These are phyloP conservation scores for Trichoderma sp. DNA, from an alignment of 2,329 filamentous ascomycete genomes.

Conservation along the genomic window DNA sequence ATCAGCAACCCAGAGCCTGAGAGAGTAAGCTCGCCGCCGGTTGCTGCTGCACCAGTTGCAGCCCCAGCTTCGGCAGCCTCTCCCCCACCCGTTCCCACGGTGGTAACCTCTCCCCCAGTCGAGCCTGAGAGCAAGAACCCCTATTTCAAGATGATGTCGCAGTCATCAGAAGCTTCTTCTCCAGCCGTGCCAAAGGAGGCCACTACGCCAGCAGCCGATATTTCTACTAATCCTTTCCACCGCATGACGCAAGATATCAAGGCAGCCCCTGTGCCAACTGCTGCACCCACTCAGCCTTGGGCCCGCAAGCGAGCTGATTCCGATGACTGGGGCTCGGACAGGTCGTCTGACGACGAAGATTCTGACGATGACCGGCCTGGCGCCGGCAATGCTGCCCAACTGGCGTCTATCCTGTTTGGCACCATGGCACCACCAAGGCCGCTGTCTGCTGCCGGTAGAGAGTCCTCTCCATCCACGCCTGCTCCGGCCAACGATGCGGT, in stretches of 20 bases:
- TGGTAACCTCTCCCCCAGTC: constrained; percentile 55
- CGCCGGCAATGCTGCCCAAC: constrained; percentile 81
- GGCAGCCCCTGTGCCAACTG: constrained; percentile 42
- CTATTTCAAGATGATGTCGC: constrained; percentile 86
- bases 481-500: constrained; percentile 45
- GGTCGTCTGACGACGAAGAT: constrained; percentile 63
- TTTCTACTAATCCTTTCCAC: constrained; percentile 95
- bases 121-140: constrained; percentile 89
- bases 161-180: constrained; percentile 58
- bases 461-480: constrained; percentile 49
- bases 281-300: constrained; percentile 52
- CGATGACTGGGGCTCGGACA: constrained; percentile 80
- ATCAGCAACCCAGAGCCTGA: constrained; percentile 58
- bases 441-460: constrained; percentile 77
- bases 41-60: constrained; percentile 48
- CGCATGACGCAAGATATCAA: constrained; percentile 70
- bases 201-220: constrained; percentile 50
- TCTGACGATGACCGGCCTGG: constrained; percentile 77
- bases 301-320: constrained; percentile 61
- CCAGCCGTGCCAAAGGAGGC: constrained; percentile 48
- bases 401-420: constrained; percentile 93
- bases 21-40: constrained; percentile 53
- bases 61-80: constrained; percentile 34
- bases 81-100: constrained; percentile 53
- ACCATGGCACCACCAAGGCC: constrained; percentile 94